Evolutionary conservation across 352 stramenopile species (phyloP).

Genomic region (Globisporangium carolinianum): DNA sequence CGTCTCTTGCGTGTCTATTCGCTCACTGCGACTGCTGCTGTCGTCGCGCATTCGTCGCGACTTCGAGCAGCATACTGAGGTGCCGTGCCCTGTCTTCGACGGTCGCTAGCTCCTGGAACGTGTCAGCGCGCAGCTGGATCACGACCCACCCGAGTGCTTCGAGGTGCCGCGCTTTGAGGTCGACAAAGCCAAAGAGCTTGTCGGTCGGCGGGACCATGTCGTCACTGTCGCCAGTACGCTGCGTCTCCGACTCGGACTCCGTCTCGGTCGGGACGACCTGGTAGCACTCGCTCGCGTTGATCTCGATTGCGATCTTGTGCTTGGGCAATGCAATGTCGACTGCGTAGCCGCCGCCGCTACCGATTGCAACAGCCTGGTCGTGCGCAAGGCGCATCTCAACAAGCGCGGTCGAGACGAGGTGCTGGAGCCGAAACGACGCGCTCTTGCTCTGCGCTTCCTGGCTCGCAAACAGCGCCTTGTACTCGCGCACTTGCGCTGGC

Average conservation of each 20-base stretch:
- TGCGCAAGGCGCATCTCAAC: conserved; percentile 44
- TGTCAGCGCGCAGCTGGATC: conserved; percentile 49
- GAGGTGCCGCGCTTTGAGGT: conserved; percentile 61
- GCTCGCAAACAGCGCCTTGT: conserved; percentile 32
- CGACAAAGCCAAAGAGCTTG: conserved; percentile 42
- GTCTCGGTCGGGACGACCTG: conserved; percentile 13
- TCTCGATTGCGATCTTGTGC: conserved; percentile 59
- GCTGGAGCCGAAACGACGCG: conserved; percentile 48
- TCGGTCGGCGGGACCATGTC: conserved; percentile 10
- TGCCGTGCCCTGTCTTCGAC: conserved; percentile 46
- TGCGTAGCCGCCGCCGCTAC: conserved; percentile 35
- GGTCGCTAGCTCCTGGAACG: conserved; percentile 41
- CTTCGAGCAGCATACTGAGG: conserved; percentile 64
- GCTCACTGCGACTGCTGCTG: conserved; percentile 1
- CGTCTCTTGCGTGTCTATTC: not conserved
- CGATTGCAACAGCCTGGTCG: conserved; percentile 15
- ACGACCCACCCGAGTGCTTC: conserved; percentile 60
- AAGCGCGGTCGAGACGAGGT: conserved; percentile 48
- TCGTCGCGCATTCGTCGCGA: conserved; percentile 31
- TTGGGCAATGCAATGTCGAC: conserved; percentile 42
- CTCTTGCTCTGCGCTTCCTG: conserved; percentile 46
- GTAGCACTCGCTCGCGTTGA: conserved; percentile 52
- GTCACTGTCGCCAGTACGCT: conserved; percentile 12
- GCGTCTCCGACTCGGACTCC: conserved; percentile 10
- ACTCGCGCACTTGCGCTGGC: conserved; percentile 22